Evolutionary conservation across 2,329 filamentous ascomycete genomes (phyloP).

Genomic region (Paecilomyces fulvus): DNA sequence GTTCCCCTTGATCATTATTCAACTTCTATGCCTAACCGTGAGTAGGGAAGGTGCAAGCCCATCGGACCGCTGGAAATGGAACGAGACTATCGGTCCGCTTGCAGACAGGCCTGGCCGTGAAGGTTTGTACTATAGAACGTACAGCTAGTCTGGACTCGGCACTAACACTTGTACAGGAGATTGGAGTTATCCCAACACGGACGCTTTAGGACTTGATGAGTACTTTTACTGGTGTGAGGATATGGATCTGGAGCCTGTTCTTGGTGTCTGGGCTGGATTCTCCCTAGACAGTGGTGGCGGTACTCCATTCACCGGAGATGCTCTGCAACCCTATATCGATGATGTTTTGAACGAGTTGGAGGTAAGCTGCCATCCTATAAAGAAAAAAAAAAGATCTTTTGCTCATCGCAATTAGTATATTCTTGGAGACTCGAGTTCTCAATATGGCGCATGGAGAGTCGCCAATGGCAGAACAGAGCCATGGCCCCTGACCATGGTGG

Average conservation of each 20-base stretch:
- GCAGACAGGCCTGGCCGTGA: slow-evolving; percentile 45
- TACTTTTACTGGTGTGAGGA: slow-evolving; percentile 56
- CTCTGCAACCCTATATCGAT: slow-evolving; percentile 50
- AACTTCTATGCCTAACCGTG: slow-evolving; percentile 1
- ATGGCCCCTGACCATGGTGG: slow-evolving; percentile 35
- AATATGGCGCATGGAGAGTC: slow-evolving; percentile 52
- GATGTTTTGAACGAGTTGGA: slow-evolving; percentile 56
- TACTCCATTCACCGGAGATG: slow-evolving; percentile 37
- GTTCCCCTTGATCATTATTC: neutral
- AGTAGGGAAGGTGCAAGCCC: slow-evolving; percentile 18
- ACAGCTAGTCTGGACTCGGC: neutral
- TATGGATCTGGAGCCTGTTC: slow-evolving; percentile 47
- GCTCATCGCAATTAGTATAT: slow-evolving; percentile 46
- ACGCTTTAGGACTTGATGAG: slow-evolving; percentile 51
- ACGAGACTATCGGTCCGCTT: slow-evolving; percentile 34
- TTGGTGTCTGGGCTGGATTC: slow-evolving; percentile 52
- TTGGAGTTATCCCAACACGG: slow-evolving; percentile 55
- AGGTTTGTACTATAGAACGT: slow-evolving; percentile 10
- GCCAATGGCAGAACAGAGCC: slow-evolving; percentile 50
- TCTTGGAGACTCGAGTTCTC: slow-evolving; percentile 42
- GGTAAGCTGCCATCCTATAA: slow-evolving; percentile 5
- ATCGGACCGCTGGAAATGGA: slow-evolving; percentile 31
- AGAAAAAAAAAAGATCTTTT: neutral
- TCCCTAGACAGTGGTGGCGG: slow-evolving; percentile 46
- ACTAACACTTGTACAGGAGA: slow-evolving; percentile 17